These are phyloP conservation scores for Dactylonectria macrodidyma DNA, from an alignment of 2,329 filamentous ascomycete genomes.

Conservation along the genomic window DNA sequence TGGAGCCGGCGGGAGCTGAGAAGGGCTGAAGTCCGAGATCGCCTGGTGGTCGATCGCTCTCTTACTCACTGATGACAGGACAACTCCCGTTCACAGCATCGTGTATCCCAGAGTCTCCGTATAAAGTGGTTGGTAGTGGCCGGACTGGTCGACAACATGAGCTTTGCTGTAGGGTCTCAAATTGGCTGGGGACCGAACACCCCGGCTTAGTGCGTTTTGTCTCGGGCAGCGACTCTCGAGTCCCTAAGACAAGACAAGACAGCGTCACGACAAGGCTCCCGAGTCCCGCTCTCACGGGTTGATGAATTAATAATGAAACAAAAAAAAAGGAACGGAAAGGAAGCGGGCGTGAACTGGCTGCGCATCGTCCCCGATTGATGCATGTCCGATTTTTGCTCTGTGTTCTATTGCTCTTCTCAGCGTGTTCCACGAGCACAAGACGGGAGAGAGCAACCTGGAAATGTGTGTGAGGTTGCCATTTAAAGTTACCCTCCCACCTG, in stretches of 20 bases:
- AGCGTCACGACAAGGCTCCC: not conserved
- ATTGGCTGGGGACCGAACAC: constrained; percentile 37
- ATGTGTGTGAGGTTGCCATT: not conserved
- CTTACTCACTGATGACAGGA: not conserved
- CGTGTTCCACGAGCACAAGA: not conserved
- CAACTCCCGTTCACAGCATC: not conserved
- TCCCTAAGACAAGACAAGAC: not conserved
- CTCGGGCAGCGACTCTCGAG: not conserved
- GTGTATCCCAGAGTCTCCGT: not conserved
- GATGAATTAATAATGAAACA: too few relatives aligned
- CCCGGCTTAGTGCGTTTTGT: constrained; percentile 38
- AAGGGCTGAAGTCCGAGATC: constrained; percentile 1
- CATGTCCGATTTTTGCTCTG: not conserved
- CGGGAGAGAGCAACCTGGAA: not conserved
- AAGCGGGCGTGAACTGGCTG: not conserved
- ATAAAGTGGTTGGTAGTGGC: not conserved
- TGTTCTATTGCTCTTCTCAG: not conserved
- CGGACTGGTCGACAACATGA: constrained; percentile 7
- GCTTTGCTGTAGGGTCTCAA: constrained; percentile 34
- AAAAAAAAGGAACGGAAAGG: not conserved
- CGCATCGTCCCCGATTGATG: not conserved
- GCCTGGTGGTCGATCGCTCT: constrained; percentile 1
- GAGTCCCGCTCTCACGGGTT: not conserved
- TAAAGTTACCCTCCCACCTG: constrained; percentile 6
- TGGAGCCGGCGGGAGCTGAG: not conserved